phyloP scores from a whole-genome alignment of 768 basidiomycete species.

The Trametes sanguinea region DNA sequence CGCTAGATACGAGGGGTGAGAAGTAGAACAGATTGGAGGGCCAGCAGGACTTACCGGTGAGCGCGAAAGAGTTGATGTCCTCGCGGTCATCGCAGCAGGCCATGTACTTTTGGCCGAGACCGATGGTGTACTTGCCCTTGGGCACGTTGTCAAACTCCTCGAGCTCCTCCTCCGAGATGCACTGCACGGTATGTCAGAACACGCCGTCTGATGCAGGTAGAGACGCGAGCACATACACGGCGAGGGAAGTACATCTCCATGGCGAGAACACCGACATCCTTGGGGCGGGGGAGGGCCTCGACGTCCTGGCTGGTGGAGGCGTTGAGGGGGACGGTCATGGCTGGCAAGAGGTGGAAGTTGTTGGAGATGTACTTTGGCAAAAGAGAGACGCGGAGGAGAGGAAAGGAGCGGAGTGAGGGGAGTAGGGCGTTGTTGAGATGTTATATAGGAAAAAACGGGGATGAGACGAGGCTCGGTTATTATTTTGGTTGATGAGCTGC shows the following conservation, averaged over 20 bases:
- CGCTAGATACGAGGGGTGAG: too few species aligned
- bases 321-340: constrained; percentile 34
- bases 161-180: constrained; percentile 93
- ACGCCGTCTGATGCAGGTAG: neutral
- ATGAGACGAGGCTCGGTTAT: constrained; percentile 31
- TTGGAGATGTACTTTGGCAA: constrained; percentile 4
- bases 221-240: constrained; percentile 38
- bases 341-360: constrained; percentile 2
- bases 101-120: constrained; percentile 97
- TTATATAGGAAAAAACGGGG: constrained; percentile 27
- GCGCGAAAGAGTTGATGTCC: constrained; percentile 97
- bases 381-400: neutral
- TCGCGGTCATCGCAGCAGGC: constrained; percentile 98
- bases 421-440: constrained; percentile 17
- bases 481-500: constrained; percentile 24
- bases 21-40: neutral
- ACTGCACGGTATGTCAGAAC: constrained; percentile 47
- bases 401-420: constrained; percentile 10
- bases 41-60: constrained; percentile 69
- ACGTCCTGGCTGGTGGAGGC: constrained; percentile 27
- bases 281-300: constrained; percentile 56
- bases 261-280: constrained; percentile 92
- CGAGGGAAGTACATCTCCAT: constrained; percentile 95
- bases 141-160: constrained; percentile 93
- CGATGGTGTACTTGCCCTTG: constrained; percentile 98